Evolutionary conservation across 768 basidiomycete genomes (phyloP).

Genomic region (Leccinum subtestaceum): DNA sequence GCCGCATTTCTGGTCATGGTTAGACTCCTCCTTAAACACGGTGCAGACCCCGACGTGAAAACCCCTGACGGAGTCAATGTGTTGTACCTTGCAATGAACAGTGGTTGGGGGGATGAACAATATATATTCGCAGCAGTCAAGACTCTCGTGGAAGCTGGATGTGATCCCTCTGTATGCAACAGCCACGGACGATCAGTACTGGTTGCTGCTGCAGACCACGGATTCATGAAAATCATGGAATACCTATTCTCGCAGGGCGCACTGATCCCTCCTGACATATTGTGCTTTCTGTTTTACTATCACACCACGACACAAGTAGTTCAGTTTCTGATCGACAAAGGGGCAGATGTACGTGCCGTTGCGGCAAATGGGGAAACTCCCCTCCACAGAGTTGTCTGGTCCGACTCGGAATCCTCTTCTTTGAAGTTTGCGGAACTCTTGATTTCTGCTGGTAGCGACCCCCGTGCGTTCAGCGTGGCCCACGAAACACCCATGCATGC

Average conservation of each 20-base stretch:
- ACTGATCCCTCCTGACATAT: background rate
- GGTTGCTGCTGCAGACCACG: background rate
- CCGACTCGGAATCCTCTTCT: background rate
- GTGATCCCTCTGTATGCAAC: background rate
- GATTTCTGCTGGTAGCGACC: background rate
- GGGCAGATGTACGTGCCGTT: background rate
- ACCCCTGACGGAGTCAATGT: background rate
- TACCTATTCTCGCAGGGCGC: background rate
- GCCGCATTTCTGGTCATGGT: background rate
- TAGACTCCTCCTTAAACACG: background rate
- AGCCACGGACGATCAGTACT: background rate
- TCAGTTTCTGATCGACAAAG: background rate
- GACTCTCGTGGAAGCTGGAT: background rate
- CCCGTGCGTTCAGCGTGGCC: accelerated
- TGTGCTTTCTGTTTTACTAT: background rate
- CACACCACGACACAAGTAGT: background rate
- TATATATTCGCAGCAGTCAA: background rate
- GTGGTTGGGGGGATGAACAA: accelerated
- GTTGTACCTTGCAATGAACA: background rate
- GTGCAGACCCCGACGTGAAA: background rate
- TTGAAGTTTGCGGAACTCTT: background rate
- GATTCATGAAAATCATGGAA: background rate
- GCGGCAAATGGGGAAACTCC: background rate
- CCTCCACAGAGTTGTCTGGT: background rate
- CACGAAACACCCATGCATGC: background rate